Evolutionary conservation across 2,329 filamentous ascomycete genomes (phyloP).

Genomic region (Hymenotorrendiella dingleyae): DNA sequence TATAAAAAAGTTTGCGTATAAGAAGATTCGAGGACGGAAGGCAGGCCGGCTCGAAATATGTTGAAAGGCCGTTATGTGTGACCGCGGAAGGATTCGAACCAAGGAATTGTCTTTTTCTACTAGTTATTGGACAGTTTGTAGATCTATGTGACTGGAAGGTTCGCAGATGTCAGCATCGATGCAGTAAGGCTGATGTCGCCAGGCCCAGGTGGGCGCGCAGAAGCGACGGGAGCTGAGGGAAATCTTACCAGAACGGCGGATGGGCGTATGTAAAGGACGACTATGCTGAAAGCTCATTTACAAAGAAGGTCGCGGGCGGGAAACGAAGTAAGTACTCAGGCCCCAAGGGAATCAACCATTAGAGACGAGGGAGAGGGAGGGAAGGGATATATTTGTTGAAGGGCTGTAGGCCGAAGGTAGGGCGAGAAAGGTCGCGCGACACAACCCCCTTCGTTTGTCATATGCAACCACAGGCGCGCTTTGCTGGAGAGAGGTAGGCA

Average conservation of each 20-base stretch:
- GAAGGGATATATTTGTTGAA: conserved; percentile 24
- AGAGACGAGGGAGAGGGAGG: conserved; percentile 20
- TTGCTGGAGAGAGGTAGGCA: conserved; percentile 27
- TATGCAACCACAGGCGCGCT: conserved; percentile 28
- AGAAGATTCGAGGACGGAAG: conserved; percentile 6
- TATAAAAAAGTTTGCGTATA: conserved; percentile 25
- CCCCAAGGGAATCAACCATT: conserved; percentile 27
- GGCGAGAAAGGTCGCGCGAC: conserved; percentile 30
- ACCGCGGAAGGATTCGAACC: conserved; percentile 16
- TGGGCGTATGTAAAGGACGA: conserved; percentile 29
- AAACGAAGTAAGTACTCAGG: conserved; percentile 21
- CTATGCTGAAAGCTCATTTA: conserved; percentile 29
- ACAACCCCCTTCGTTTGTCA: conserved; percentile 33
- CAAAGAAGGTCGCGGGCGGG: conserved; percentile 22
- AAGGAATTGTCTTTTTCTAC: conserved; percentile 22
- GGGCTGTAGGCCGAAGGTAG: conserved; percentile 21
- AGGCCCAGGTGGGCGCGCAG: conserved; percentile 11
- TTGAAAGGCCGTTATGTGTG: conserved; percentile 14
- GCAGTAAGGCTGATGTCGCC: conserved; percentile 29
- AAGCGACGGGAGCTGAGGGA: conserved; percentile 14
- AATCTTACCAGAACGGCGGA: conserved; percentile 26
- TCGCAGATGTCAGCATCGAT: conserved; percentile 28
- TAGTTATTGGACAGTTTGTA: conserved; percentile 28
- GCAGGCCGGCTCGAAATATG: conserved; percentile 14
- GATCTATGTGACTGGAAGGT: conserved; percentile 31